phyloP scores from a whole-genome alignment of 2,329 filamentous ascomycete genomes.

The Paraphoma sp. region DNA sequence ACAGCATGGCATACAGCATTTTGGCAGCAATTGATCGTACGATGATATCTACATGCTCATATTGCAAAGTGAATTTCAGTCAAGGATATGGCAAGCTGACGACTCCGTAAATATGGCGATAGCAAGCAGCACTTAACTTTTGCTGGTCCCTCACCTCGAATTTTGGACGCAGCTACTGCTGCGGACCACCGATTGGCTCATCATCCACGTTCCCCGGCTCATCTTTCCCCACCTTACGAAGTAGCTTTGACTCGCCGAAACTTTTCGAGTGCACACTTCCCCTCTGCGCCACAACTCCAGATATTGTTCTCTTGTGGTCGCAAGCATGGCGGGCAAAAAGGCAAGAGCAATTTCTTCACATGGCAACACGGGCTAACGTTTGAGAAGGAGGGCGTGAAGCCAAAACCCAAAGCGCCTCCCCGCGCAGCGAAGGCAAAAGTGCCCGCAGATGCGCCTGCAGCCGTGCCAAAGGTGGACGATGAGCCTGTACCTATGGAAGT shows the following conservation, averaged over 20 bases:
- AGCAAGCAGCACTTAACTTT: background rate
- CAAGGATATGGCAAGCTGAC: too few species aligned
- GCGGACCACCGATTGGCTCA: slow-evolving; percentile 38
- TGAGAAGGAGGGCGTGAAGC: slow-evolving; percentile 32
- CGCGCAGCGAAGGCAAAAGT: slow-evolving; percentile 38
- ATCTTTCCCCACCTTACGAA: slow-evolving; percentile 10
- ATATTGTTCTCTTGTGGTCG: slow-evolving; percentile 13
- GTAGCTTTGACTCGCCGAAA: slow-evolving; percentile 35
- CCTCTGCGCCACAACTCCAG: slow-evolving; percentile 13
- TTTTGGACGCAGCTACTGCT: slow-evolving; percentile 14
- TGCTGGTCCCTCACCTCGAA: slow-evolving; percentile 26
- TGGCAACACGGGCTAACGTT: slow-evolving; percentile 11
- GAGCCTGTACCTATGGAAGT: slow-evolving; percentile 13
- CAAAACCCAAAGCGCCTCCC: slow-evolving; percentile 38
- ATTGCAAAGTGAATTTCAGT: too few species aligned
- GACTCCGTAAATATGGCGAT: too few species aligned
- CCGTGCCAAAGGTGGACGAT: slow-evolving; percentile 14
- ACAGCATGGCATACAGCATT: background rate
- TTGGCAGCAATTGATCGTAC: background rate
- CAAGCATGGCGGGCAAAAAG: slow-evolving; percentile 43
- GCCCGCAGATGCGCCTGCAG: slow-evolving; percentile 8
- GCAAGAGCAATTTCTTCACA: slow-evolving; percentile 10
- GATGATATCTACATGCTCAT: background rate
- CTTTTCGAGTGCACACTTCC: slow-evolving; percentile 29
- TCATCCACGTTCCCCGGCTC: background rate